Conservation (phyloP, 495 filamentous ascomycete species). For the Halenospora varia region DNA sequence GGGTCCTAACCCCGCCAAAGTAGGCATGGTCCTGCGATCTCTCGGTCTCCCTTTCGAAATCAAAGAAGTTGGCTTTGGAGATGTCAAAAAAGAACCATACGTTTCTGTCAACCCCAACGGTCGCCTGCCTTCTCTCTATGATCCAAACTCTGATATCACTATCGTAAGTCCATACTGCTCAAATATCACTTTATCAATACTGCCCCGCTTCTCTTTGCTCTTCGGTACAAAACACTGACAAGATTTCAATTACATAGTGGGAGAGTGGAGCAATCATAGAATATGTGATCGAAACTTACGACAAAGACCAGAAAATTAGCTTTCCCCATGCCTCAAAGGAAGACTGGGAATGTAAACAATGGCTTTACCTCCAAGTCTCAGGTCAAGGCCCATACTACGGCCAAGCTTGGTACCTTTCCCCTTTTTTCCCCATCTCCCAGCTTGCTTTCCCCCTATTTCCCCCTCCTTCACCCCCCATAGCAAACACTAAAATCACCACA, state of each 20-base stretch:
- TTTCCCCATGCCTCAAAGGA: slow-evolving; percentile 45
- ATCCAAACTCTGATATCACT: slow-evolving; percentile 33
- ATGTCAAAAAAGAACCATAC: slow-evolving; percentile 56
- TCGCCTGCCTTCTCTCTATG: slow-evolving; percentile 45
- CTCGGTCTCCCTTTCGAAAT: slow-evolving; percentile 54
- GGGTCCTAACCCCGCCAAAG: slow-evolving; percentile 64
- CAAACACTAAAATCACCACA: too few relatives aligned
- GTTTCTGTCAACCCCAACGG: slow-evolving; percentile 67
- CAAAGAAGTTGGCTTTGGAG: slow-evolving; percentile 31
- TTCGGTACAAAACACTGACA: too few relatives aligned
- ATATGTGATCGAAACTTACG: slow-evolving; percentile 71
- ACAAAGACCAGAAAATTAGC: slow-evolving; percentile 55
- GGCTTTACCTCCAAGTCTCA: slow-evolving; percentile 60
- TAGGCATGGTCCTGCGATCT: slow-evolving; percentile 58
- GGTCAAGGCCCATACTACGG: slow-evolving; percentile 72
- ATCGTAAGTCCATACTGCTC: too few relatives aligned
- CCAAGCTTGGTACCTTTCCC: slow-evolving; percentile 40
- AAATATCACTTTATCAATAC: too few relatives aligned
- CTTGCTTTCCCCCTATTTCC: too few relatives aligned
- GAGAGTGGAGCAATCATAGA: slow-evolving; percentile 67
- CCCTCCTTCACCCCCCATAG: too few relatives aligned
- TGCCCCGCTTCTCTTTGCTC: too few relatives aligned
- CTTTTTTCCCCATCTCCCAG: not conserved
- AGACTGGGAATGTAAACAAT: slow-evolving; percentile 55
- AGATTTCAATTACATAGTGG: too few relatives aligned